Percentiles rank a stretch among this genome's conserved stretches.
These are phyloP conservation scores for Apiospora hydei DNA, from an alignment of 2,329 filamentous ascomycete genomes.

Conservation along the genomic window DNA sequence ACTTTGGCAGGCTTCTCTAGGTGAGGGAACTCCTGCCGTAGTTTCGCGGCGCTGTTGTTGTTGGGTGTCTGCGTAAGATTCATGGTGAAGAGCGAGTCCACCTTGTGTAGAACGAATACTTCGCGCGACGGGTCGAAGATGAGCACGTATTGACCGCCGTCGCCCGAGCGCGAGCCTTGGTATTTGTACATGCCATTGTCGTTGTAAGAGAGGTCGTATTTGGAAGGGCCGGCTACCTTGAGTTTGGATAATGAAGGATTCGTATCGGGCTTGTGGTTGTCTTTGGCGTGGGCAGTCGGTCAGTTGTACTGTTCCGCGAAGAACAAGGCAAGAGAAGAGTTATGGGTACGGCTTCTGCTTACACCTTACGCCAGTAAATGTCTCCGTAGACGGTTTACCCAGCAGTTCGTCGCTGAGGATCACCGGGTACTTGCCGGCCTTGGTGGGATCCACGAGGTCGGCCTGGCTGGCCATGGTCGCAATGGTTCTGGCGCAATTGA, in stretches of 20 bases:
- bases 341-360: slow-evolving; percentile 36
- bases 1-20: slow-evolving; percentile 50
- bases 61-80: slow-evolving; percentile 77
- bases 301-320: background rate
- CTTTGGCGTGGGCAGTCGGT: slow-evolving; percentile 44
- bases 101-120: slow-evolving; percentile 80
- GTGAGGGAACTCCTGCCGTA: slow-evolving; percentile 73
- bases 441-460: slow-evolving; percentile 61
- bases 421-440: slow-evolving; percentile 67
- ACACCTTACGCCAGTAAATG: slow-evolving; percentile 69
- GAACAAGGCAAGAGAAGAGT: slow-evolving; percentile 3
- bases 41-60: slow-evolving; percentile 67
- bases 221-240: slow-evolving; percentile 56
- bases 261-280: slow-evolving; percentile 67
- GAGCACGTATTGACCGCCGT: slow-evolving; percentile 68
- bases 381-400: slow-evolving; percentile 62
- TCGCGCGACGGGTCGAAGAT: slow-evolving; percentile 79
- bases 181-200: slow-evolving; percentile 66
- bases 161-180: slow-evolving; percentile 63
- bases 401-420: slow-evolving; percentile 69
- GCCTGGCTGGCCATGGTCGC: slow-evolving; percentile 34
- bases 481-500: slow-evolving; percentile 14
- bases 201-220: slow-evolving; percentile 63
- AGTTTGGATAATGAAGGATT: slow-evolving; percentile 58
- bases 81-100: slow-evolving; percentile 87